phyloP scores from a whole-genome alignment of 768 basidiomycete genomes.

The Astraeus odoratus region DNA sequence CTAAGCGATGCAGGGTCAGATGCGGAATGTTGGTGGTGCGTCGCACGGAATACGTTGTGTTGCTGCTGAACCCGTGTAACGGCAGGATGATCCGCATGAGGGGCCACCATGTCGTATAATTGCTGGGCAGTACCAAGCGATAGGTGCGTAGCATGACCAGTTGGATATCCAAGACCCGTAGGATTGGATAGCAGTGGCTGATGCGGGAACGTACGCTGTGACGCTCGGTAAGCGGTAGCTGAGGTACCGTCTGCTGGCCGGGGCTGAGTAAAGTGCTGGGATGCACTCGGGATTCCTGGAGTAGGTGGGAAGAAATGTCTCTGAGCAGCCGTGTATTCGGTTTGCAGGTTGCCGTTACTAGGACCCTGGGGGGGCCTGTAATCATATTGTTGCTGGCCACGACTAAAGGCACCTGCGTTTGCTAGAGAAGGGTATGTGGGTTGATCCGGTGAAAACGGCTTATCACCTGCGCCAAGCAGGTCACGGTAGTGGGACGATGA shows the following conservation, averaged over 20 bases:
- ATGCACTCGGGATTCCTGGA: constrained; percentile 32
- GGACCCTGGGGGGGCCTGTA: constrained; percentile 37
- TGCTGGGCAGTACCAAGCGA: constrained; percentile 72
- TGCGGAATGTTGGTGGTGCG: constrained; percentile 79
- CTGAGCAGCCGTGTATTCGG: constrained; percentile 54
- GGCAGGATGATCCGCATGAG: constrained; percentile 48
- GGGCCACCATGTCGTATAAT: constrained; percentile 72
- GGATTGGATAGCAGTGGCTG: constrained; percentile 50
- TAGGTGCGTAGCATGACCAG: constrained; percentile 57
- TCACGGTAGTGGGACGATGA: constrained; percentile 45
- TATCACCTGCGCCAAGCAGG: constrained; percentile 29
- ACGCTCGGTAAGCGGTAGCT: constrained; percentile 53
- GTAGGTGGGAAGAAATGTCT: constrained; percentile 47
- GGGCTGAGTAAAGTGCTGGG: constrained; percentile 44
- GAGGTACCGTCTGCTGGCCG: constrained; percentile 44
- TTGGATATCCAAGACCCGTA: constrained; percentile 45
- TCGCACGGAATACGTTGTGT: constrained; percentile 62
- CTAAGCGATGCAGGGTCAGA: constrained; percentile 76
- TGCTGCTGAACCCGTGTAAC: constrained; percentile 76
- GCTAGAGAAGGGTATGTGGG: constrained; percentile 64
- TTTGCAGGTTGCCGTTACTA: constrained; percentile 20
- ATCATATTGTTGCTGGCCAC: constrained; percentile 47
- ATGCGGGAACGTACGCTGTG: constrained; percentile 50
- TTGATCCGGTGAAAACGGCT: constrained; percentile 38
- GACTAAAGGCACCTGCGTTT: constrained; percentile 39